Percentiles rank a stretch among this genome's conserved stretches.
These are phyloP conservation scores for Calvatia gigantea DNA, from an alignment of 768 basidiomycete genomes.

Conservation along the genomic window DNA sequence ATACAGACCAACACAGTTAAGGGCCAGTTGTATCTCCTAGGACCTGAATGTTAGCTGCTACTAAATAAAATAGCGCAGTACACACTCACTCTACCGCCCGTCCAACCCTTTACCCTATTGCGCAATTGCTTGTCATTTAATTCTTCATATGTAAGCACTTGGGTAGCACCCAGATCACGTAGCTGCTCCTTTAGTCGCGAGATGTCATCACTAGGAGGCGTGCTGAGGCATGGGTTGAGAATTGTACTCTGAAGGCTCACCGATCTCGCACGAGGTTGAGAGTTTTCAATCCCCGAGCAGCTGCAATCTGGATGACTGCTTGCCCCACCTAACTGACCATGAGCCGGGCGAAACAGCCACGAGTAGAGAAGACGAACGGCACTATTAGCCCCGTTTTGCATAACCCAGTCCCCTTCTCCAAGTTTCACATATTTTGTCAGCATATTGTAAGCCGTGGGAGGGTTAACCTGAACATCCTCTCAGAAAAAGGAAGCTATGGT, in stretches of 20 bases:
- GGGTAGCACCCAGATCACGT: slow-evolving; percentile 62
- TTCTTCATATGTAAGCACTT: slow-evolving; percentile 77
- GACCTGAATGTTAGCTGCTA: background rate
- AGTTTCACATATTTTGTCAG: slow-evolving; percentile 66
- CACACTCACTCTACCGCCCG: slow-evolving; percentile 49
- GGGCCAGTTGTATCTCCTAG: slow-evolving; percentile 41
- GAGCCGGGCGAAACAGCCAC: background rate
- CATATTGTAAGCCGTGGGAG: slow-evolving; percentile 82
- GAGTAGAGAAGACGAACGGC: slow-evolving; percentile 45
- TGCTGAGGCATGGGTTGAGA: background rate
- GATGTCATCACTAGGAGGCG: slow-evolving; percentile 44
- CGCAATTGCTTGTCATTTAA: slow-evolving; percentile 54
- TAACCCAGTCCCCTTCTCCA: slow-evolving; percentile 68
- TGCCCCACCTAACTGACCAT: slow-evolving; percentile 62
- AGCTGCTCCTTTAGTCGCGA: slow-evolving; percentile 48
- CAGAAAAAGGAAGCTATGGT: background rate
- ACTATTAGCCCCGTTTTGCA: slow-evolving; percentile 87
- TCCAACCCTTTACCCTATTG: slow-evolving; percentile 59
- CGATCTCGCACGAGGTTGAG: slow-evolving; percentile 79
- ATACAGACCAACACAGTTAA: slow-evolving; percentile 48
- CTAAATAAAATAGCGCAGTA: background rate
- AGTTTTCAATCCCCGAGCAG: slow-evolving; percentile 63
- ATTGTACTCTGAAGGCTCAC: slow-evolving; percentile 28
- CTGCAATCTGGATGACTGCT: slow-evolving; percentile 85
- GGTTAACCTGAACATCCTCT: slow-evolving; percentile 56